phyloP scores from a whole-genome alignment of 1,139 yeast genomes.

The Hyphopichia buzzinii region DNA sequence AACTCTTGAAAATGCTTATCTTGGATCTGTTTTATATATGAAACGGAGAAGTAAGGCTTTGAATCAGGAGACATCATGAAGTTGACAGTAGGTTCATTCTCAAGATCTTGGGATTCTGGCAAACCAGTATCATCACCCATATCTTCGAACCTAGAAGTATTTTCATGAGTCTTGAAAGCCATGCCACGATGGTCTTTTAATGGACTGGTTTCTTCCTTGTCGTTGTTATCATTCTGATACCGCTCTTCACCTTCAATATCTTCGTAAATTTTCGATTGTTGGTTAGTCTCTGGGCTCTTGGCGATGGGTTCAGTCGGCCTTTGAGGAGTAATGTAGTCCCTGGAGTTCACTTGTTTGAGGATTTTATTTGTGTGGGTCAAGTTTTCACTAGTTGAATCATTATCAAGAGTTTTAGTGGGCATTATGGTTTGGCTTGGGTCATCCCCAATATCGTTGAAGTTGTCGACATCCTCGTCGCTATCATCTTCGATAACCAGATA shows the following conservation, averaged over 20 bases:
- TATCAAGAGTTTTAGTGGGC: constrained; percentile 7
- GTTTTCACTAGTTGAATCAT: constrained; percentile 7
- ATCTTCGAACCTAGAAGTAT: constrained; percentile 9
- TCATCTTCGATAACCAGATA: constrained; percentile 22
- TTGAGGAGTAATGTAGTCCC: constrained; percentile 36
- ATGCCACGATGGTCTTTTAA: constrained; percentile 14
- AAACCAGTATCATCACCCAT: constrained; percentile 8
- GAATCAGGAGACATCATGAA: constrained; percentile 36
- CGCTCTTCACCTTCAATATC: constrained; percentile 9
- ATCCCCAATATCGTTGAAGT: constrained; percentile 10
- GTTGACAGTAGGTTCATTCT: constrained; percentile 30
- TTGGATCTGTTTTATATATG: constrained; percentile 31
- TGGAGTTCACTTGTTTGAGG: constrained; percentile 13
- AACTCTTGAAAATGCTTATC: constrained; percentile 20
- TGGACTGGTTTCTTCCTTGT: constrained; percentile 17
- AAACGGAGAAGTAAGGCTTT: constrained; percentile 34
- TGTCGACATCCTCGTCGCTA: constrained; percentile 25
- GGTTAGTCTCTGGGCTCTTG: constrained; percentile 39
- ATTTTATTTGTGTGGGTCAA: constrained; percentile 23
- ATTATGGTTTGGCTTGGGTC: constrained; percentile 20
- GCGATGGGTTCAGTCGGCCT: constrained; percentile 45
- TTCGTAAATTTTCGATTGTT: constrained; percentile 23
- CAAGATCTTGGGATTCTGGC: constrained; percentile 8
- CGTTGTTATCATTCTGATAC: background rate
- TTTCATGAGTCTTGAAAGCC: constrained; percentile 1